Conservation (phyloP, 2,329 filamentous ascomycete genomes). For the Incumbomyces delicatus region DNA sequence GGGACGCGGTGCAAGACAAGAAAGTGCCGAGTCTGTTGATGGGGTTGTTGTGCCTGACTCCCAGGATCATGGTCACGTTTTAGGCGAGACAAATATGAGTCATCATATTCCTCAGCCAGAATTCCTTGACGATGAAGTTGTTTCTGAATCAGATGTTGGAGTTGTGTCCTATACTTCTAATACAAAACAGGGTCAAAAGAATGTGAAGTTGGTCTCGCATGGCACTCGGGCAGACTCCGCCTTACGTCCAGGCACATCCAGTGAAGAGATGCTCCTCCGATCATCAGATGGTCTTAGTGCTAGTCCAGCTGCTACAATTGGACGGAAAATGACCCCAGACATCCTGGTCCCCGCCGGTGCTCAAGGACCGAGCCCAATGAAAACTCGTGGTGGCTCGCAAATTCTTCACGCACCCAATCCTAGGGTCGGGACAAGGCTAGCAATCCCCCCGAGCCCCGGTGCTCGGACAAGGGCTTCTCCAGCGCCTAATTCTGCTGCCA, state of each 20-base stretch:
- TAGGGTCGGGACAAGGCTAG: neutral
- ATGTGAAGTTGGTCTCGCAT: neutral
- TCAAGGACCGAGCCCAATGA: neutral
- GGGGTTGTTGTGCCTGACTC: conserved; percentile 1
- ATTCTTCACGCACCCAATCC: conserved; percentile 1
- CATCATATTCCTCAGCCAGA: neutral
- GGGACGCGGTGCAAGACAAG: neutral
- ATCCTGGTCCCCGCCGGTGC: neutral
- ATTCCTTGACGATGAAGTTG: neutral
- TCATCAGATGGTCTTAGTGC: neutral
- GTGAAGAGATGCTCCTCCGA: conserved; percentile 5
- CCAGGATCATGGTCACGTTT: neutral
- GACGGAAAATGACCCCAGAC: neutral
- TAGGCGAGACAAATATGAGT: neutral
- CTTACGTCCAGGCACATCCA: neutral
- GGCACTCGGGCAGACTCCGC: neutral
- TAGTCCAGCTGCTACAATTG: neutral
- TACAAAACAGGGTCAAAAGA: neutral
- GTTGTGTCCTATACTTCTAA: neutral
- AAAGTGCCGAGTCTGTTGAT: neutral
- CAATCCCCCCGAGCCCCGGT: neutral
- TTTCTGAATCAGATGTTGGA: neutral
- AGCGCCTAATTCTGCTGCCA: conserved; percentile 14
- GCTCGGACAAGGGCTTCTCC: neutral
- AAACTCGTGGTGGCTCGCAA: conserved; percentile 1